Evolutionary conservation across 1,284 basidiomycete species (phyloP), one percentile per base, ranked within the genome.

Genomic region (Wallemia ichthyophaga): DNA sequence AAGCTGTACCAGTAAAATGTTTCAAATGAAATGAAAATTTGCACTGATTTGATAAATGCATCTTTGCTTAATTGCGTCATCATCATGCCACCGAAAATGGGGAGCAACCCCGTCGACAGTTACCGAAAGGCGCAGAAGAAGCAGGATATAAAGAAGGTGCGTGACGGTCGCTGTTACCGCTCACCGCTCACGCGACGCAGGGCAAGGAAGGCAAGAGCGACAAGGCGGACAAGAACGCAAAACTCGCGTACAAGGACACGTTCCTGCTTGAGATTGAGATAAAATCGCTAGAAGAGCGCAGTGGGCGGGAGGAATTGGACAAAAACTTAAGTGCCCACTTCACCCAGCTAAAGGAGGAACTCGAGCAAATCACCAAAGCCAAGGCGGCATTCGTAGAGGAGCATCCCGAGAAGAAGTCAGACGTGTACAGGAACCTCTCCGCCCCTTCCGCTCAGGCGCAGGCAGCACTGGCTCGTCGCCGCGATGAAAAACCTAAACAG

Each of bases 71-170:
- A 31, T 31, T 31, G 17, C 28, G 7, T 31, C 7, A 31, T 31
- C 28, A 31, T 7, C n/a, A 48, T 48, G 37, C 37, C 37, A 48
- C 37, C 17, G 27, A 53, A 1, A 25, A 63, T 65, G 62, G 63
- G 62, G 48, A 65, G 65, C 3, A 68, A 70, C 58, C 66, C 69
- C 2, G 69, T 66, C 1, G 67, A 70, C 57, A 68, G 68, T 2
- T 66, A 67, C 28, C 65, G 69, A 59, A 69, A 69, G 58, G 66
- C 66, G 21, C 68, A 65, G 61, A 69, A 70, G 62, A 66, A 66
- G 56, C 62, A 64, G 31, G 64, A 66, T 31, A 63, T 66, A 21
- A 61, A 63, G 26, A 65, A 66, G 56, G 63, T 64, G 21, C 60
- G 63, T 37, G 66, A 70, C 60, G 56, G 63, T 55, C 56, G 5